Evolutionary conservation across 1,139 yeast species (phyloP).

Genomic region (Candida freyschussii): DNA sequence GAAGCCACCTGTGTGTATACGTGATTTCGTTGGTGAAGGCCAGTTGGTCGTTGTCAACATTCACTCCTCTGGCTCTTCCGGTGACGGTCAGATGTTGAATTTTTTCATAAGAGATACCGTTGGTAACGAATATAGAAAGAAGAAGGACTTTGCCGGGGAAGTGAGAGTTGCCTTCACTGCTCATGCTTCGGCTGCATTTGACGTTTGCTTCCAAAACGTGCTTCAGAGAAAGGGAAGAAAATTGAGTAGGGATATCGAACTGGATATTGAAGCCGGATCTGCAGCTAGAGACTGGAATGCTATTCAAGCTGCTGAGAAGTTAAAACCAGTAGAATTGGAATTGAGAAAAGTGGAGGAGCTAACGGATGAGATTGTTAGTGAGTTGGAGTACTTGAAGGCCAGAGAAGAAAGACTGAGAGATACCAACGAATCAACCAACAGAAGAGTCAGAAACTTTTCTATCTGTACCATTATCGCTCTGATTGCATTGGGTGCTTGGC

Average conservation of each 20-base stretch:
- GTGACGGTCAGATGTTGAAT: conserved; percentile 81
- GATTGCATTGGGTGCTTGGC: conserved; percentile 84
- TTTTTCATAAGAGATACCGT: conserved; percentile 57
- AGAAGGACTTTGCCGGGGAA: conserved; percentile 60
- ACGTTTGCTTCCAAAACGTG: conserved; percentile 80
- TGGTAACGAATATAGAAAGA: conserved; percentile 68
- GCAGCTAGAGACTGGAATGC: conserved; percentile 98
- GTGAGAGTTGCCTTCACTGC: conserved; percentile 78
- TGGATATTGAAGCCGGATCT: conserved; percentile 93
- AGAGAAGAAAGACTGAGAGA: conserved; percentile 94
- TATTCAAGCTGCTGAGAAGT: conserved; percentile 84
- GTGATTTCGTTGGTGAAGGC: conserved; percentile 82
- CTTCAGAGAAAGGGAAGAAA: conserved; percentile 37
- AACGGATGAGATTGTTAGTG: conserved; percentile 72
- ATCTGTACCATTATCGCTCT: conserved; percentile 61
- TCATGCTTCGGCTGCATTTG: conserved; percentile 78
- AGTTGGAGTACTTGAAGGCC: conserved; percentile 72
- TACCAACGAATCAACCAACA: conserved; percentile 85
- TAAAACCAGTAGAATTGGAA: conserved; percentile 89
- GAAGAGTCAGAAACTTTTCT: conserved; percentile 81
- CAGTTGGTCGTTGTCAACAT: conserved; percentile 83
- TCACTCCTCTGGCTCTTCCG: conserved; percentile 63
- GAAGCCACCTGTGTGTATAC: conserved; percentile 60
- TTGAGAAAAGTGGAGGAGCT: conserved; percentile 79
- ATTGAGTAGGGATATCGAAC: conserved; percentile 63